Percentiles rank a stretch among this genome's conserved stretches.
Evolutionary conservation across 495 filamentous ascomycete genomes (phyloP).

Genomic region (Penicillium desertorum): DNA sequence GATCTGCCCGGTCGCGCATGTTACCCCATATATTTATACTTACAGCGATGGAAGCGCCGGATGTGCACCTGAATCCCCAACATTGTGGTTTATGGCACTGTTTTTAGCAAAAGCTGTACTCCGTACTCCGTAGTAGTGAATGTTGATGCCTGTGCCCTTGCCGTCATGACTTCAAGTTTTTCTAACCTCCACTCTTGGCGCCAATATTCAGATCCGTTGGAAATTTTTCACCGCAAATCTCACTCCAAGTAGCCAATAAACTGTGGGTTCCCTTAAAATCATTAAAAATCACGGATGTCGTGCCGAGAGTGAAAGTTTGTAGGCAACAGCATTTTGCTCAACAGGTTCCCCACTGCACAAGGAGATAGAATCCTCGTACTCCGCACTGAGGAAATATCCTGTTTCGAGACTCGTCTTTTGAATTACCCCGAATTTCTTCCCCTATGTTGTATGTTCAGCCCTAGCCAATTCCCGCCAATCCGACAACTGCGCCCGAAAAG

Average conservation of each 20-base stretch:
- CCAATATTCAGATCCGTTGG: not conserved
- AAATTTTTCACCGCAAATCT: not conserved
- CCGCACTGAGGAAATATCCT: too few relatives aligned
- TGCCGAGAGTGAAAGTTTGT: not conserved
- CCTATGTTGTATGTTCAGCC: not conserved
- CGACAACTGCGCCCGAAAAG: not conserved
- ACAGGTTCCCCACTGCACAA: not conserved
- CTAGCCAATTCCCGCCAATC: constrained; percentile 2
- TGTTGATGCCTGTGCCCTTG: constrained; percentile 16
- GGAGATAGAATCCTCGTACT: too few relatives aligned
- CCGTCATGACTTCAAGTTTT: constrained; percentile 9
- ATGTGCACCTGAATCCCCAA: not conserved
- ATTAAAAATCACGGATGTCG: not conserved
- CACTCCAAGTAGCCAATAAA: not conserved
- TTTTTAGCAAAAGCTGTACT: not conserved
- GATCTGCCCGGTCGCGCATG: not conserved
- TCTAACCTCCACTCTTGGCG: constrained; percentile 8
- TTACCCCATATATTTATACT: not conserved
- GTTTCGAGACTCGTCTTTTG: too few relatives aligned
- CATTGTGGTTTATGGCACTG: not conserved
- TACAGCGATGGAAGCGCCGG: constrained; percentile 8
- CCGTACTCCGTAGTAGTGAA: not conserved
- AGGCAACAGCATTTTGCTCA: constrained; percentile 12
- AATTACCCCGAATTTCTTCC: too few relatives aligned
- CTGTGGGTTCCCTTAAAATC: not conserved